Conservation (phyloP, 352 stramenopile species). For the Elongisporangium prolatum region DNA sequence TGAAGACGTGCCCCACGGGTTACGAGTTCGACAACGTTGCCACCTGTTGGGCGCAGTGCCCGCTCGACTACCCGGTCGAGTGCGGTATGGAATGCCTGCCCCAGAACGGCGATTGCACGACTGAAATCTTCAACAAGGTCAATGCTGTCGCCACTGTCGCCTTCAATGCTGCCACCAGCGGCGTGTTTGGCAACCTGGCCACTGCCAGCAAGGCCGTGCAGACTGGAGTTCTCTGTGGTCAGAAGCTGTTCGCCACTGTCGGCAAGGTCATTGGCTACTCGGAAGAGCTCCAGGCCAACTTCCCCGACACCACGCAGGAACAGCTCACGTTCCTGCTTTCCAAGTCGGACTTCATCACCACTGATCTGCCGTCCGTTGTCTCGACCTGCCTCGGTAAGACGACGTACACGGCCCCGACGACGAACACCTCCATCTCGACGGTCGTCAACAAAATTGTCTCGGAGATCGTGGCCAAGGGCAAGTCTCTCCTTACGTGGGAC, state of each 20-base stretch:
- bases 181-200: constrained; percentile 51
- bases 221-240: constrained; percentile 38
- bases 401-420: constrained; percentile 12
- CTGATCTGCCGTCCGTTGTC: constrained; percentile 45
- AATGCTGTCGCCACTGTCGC: constrained; percentile 38
- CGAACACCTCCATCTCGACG: constrained; percentile 32
- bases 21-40: constrained; percentile 46
- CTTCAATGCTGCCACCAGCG: constrained; percentile 43
- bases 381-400: constrained; percentile 35
- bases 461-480: constrained; percentile 28
- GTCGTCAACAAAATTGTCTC: constrained; percentile 28
- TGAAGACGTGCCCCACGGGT: constrained; percentile 26
- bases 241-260: constrained; percentile 39
- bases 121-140: constrained; percentile 48
- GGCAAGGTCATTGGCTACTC: constrained; percentile 40
- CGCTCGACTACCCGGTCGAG: constrained; percentile 65
- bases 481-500: constrained; percentile 31
- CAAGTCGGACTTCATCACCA: constrained; percentile 52
- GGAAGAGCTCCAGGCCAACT: constrained; percentile 24
- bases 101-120: constrained; percentile 55
- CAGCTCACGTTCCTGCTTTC: constrained; percentile 47
- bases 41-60: constrained; percentile 66
- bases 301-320: constrained; percentile 37
- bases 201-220: too few relatives aligned
- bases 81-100: constrained; percentile 67